These are phyloP conservation scores for Termitomyces sp. DNA, from an alignment of 768 basidiomycete genomes.

Conservation along the genomic window DNA sequence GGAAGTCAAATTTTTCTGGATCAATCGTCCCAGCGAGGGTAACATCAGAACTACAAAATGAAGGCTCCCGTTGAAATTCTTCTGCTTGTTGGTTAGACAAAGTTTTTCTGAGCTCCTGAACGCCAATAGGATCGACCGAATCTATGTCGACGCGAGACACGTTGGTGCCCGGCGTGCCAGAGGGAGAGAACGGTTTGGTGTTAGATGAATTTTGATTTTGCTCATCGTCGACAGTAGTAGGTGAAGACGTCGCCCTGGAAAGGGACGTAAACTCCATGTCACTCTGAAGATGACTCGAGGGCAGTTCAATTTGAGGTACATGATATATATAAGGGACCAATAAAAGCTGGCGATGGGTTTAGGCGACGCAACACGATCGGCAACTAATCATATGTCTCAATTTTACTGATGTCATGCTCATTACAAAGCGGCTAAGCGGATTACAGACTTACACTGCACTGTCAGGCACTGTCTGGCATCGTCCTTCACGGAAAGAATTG, in stretches of 20 bases:
- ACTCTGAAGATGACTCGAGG: not conserved
- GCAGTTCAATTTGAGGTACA: not conserved
- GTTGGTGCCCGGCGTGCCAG: not conserved
- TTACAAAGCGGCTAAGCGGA: not conserved
- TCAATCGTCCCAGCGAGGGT: slow-evolving; percentile 18
- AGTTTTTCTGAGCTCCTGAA: slow-evolving; percentile 24
- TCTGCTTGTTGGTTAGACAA: slow-evolving; percentile 15
- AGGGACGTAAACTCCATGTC: slow-evolving; percentile 9
- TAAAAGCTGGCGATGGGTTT: not conserved
- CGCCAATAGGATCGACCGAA: slow-evolving; percentile 45
- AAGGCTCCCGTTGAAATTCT: not conserved
- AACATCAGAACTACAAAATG: slow-evolving; percentile 10
- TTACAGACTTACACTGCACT: no score
- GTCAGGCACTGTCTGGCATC: not conserved
- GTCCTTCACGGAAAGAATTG: no score
- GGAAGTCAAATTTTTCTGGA: slow-evolving; percentile 25
- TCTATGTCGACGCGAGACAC: slow-evolving; percentile 35
- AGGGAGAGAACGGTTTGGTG: not conserved
- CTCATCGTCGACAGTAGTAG: slow-evolving; percentile 2
- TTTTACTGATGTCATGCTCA: not conserved
- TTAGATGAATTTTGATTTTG: not conserved
- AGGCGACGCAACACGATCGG: not conserved
- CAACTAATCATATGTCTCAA: not conserved
- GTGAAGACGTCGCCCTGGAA: slow-evolving; percentile 7
- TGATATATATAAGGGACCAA: not conserved